Evolutionary conservation across 2,329 filamentous ascomycete genomes (phyloP).

Genomic region (Epichloe sylvatica): DNA sequence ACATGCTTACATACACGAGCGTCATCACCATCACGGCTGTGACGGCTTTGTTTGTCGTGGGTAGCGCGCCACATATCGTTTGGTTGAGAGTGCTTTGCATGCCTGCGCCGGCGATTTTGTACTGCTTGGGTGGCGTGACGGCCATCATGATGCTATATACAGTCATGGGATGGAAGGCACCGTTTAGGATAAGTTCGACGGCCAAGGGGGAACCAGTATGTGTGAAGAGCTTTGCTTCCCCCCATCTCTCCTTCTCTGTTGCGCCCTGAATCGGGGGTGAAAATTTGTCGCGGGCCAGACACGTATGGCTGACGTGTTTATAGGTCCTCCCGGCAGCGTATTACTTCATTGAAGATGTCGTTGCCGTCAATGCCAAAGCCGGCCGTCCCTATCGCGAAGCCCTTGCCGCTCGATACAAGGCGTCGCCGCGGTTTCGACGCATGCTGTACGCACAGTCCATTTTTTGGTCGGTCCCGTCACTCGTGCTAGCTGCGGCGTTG

Average conservation of each 20-base stretch:
- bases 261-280: no score
- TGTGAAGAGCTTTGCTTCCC: background rate
- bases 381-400: slow-evolving; percentile 29
- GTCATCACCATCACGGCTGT: slow-evolving; percentile 34
- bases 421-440: slow-evolving; percentile 26
- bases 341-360: slow-evolving; percentile 53
- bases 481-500: slow-evolving; percentile 22
- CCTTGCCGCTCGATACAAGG: slow-evolving; percentile 26
- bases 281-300: no score
- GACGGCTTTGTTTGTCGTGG: slow-evolving; percentile 35
- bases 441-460: slow-evolving; percentile 27
- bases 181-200: slow-evolving; percentile 50
- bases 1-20: slow-evolving; percentile 33
- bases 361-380: slow-evolving; percentile 51
- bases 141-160: slow-evolving; percentile 23
- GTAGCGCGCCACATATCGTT: slow-evolving; percentile 35
- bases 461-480: slow-evolving; percentile 28
- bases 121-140: slow-evolving; percentile 30
- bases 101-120: slow-evolving; percentile 36
- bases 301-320: background rate
- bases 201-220: slow-evolving; percentile 32
- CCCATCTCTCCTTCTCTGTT: background rate
- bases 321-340: slow-evolving; percentile 46
- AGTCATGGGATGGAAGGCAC: slow-evolving; percentile 30
- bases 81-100: slow-evolving; percentile 36